Evolutionary conservation across 2,329 filamentous ascomycete species (phyloP).

Genomic region (Monilinia vaccinii-corymbosi): DNA sequence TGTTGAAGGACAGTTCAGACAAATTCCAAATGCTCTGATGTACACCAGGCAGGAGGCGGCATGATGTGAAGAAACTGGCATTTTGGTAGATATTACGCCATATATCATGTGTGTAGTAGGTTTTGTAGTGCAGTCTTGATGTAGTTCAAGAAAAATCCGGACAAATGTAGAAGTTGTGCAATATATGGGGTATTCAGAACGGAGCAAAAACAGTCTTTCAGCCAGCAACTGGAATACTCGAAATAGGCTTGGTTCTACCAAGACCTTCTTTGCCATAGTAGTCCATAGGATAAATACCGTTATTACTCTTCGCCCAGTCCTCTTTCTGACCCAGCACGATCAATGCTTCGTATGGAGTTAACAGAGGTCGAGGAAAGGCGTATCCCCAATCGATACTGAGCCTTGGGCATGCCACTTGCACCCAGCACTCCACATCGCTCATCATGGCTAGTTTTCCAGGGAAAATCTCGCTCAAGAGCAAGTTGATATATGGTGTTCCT

Average conservation of each 20-base stretch:
- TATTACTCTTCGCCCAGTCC: slow-evolving; percentile 56
- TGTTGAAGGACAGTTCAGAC: slow-evolving; percentile 8
- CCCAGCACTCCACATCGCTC: slow-evolving; percentile 92
- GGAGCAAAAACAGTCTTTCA: slow-evolving; percentile 8
- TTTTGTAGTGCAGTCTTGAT: neutral
- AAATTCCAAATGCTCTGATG: neutral
- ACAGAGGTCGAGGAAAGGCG: slow-evolving; percentile 76
- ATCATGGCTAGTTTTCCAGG: slow-evolving; percentile 92
- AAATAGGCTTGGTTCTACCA: slow-evolving; percentile 56
- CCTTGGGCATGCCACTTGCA: slow-evolving; percentile 94
- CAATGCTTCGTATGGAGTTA: slow-evolving; percentile 93
- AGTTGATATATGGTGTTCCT: slow-evolving; percentile 73
- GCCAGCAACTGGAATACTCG: slow-evolving; percentile 11
- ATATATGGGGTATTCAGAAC: neutral
- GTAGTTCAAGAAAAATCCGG: neutral
- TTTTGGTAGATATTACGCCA: neutral
- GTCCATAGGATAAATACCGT: slow-evolving; percentile 87
- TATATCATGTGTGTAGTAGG: neutral
- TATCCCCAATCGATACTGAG: slow-evolving; percentile 99
- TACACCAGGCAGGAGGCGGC: neutral
- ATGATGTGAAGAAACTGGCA: neutral
- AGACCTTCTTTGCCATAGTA: slow-evolving; percentile 91
- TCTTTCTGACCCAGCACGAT: slow-evolving; percentile 75
- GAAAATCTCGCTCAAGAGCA: slow-evolving; percentile 91
- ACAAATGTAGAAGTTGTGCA: neutral